phyloP scores from a whole-genome alignment of 2,329 filamentous ascomycete genomes.

The Dothideomycetes sp. region DNA sequence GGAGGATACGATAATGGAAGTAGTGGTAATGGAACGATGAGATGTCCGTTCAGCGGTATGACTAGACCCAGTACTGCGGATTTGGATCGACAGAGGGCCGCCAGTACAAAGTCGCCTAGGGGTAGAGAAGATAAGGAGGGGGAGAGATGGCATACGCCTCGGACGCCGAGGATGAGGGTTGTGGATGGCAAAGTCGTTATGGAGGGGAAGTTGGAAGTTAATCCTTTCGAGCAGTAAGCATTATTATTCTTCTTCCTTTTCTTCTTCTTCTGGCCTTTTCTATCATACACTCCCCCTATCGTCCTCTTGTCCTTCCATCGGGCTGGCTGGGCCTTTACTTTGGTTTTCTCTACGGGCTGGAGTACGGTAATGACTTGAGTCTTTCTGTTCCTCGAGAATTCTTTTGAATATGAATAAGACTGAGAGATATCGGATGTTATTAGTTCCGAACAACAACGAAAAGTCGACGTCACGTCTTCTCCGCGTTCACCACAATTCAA shows the following conservation, averaged over 20 bases:
- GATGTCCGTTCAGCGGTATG: conserved; percentile 10
- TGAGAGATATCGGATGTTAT: no score
- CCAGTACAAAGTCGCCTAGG: neutral
- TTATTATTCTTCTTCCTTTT: neutral
- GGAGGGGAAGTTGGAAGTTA: conserved; percentile 16
- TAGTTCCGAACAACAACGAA: no score
- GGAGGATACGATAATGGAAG: no score
- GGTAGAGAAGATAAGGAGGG: neutral
- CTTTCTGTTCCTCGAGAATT: no score
- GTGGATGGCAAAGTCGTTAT: conserved; percentile 16
- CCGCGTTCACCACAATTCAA: no score
- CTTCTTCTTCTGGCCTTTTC: conserved; percentile 11
- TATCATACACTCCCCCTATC: no score
- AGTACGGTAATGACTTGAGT: no score
- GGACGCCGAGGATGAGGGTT: conserved; percentile 15
- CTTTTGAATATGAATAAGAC: no score
- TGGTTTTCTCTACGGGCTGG: no score
- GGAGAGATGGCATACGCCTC: conserved; percentile 10
- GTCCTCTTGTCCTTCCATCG: no score
- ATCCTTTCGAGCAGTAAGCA: conserved; percentile 8
- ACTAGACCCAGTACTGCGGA: conserved; percentile 1
- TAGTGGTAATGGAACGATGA: neutral
- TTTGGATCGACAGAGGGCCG: conserved; percentile 3
- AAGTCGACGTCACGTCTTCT: no score
- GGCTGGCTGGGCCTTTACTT: no score